Evolutionary conservation across 331 rosid species (phyloP).

Genomic region (Acacia concinna): DNA sequence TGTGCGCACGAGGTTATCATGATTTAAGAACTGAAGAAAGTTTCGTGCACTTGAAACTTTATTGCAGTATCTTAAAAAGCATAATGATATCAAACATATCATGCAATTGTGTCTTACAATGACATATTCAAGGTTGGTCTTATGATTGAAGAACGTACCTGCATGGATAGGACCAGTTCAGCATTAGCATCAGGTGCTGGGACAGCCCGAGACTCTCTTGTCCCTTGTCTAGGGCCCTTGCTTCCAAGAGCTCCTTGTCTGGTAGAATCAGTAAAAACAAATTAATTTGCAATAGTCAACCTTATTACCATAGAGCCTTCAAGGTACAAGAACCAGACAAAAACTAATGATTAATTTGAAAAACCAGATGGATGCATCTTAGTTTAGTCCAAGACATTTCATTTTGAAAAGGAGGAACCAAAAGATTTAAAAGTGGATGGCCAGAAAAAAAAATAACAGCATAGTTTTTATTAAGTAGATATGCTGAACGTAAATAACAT

Average conservation of each 20-base stretch:
- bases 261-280: constrained; percentile 26
- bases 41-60: neutral
- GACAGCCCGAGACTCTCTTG: constrained; percentile 79
- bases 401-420: constrained; percentile 11
- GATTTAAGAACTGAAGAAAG: neutral
- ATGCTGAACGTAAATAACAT: constrained; percentile 11
- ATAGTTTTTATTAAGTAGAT: neutral
- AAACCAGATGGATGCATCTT: neutral
- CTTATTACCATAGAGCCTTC: neutral
- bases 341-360: neutral
- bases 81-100: neutral
- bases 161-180: constrained; percentile 84
- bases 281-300: constrained; percentile 24
- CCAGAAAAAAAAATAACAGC: neutral
- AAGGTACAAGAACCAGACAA: neutral
- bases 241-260: constrained; percentile 89
- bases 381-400: neutral
- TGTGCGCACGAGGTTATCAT: neutral
- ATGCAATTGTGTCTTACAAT: neutral
- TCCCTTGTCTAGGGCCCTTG: constrained; percentile 74
- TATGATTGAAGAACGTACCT: constrained; percentile 48
- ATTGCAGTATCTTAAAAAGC: neutral
- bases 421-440: neutral
- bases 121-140: neutral
- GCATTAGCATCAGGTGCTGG: constrained; percentile 99